phyloP scores from a whole-genome alignment of 163 green algal species.

The Chlamydomonas reinhardtii region DNA sequence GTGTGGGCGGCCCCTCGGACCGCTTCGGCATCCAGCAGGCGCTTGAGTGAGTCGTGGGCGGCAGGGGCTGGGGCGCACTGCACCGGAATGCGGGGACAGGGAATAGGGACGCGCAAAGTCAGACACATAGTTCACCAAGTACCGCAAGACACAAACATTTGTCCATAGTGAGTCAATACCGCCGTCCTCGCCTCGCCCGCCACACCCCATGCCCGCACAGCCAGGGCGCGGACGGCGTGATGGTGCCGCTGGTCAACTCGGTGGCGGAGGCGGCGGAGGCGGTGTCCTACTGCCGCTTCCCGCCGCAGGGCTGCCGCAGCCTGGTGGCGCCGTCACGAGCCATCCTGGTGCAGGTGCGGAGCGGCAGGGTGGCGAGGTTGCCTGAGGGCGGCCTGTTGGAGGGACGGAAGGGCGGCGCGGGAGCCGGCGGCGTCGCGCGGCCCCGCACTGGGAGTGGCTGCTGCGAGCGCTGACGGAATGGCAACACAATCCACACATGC shows the following conservation, averaged over 20 bases:
- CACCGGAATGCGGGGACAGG: too few relatives aligned
- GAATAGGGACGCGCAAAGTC: too few relatives aligned
- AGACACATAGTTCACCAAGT: too few relatives aligned
- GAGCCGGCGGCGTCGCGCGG: too few relatives aligned
- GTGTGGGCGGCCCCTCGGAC: constrained; percentile 52
- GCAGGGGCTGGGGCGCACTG: too few relatives aligned
- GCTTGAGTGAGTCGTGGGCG: constrained; percentile 48
- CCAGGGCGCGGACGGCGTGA: constrained; percentile 53
- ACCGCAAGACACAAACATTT: too few relatives aligned
- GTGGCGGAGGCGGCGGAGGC: constrained; percentile 47
- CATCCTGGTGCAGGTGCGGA: constrained; percentile 2
- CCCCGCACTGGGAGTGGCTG: too few relatives aligned
- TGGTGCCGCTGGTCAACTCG: constrained; percentile 60
- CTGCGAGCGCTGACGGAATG: too few relatives aligned
- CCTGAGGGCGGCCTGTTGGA: not conserved
- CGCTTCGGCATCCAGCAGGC: constrained; percentile 60
- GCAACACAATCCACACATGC: too few relatives aligned
- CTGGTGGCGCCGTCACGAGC: constrained; percentile 19
- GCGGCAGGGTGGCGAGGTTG: not conserved
- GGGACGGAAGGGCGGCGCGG: too few relatives aligned
- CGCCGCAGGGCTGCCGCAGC: constrained; percentile 50
- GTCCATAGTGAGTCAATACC: too few relatives aligned
- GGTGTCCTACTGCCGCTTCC: constrained; percentile 55
- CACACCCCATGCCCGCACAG: not conserved
- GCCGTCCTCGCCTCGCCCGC: too few relatives aligned